Base-by-base conservation (phyloP, 345 rosid genomes). In the Rhizophora apiculata region DNA sequence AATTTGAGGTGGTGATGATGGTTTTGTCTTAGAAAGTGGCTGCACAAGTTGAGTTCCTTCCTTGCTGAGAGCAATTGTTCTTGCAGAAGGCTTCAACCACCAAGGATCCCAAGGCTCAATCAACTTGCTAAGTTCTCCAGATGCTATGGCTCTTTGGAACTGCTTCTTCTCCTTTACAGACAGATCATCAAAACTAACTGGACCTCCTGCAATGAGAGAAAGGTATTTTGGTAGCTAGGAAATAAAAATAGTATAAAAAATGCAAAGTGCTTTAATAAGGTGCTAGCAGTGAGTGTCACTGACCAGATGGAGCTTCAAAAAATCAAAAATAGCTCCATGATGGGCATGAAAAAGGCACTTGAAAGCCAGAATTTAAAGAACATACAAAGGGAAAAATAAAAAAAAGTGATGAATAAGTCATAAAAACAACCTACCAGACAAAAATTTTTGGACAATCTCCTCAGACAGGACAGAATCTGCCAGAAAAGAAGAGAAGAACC, bases 31-130 rank as follows among this genome's bases (percentile, higher is more conserved):
- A 21, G 51, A 73, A 62, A 88, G 60, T 34, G 87, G 78, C 62
- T 86, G 96, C 60, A 92, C 77, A 13, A 92, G 88, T 46, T 68
- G 83, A 57, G 86, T 80, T 68, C 98, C 99, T 34, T 81, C 83
- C 62, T 69, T 72, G 60, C 96, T 81, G 32, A 88, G 88, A 62
- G 80, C 72, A 64, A 92, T 82, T 62, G 76, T 74, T 73, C 80
- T 72, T 37, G 96, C 96, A 63, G 88, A 84, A 82, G 87, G 85
- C 51, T 72, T 82, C 68, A 88, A 71, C 99, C 99, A 95, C 98
- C 99, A 95, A 52, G 99, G 99, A 32, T 87, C 93, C 99, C 99
- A 92, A 13, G 96, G 96, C 71, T 88, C 76, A 48, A 92, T 90
- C 89, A 90, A 78, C 81, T 79, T 95, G 73, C 99, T 86, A 72